Evolutionary conservation across 805 yeast genomes (phyloP), one percentile per base, ranked within the genome.

Genomic region (Lachancea cidri): DNA sequence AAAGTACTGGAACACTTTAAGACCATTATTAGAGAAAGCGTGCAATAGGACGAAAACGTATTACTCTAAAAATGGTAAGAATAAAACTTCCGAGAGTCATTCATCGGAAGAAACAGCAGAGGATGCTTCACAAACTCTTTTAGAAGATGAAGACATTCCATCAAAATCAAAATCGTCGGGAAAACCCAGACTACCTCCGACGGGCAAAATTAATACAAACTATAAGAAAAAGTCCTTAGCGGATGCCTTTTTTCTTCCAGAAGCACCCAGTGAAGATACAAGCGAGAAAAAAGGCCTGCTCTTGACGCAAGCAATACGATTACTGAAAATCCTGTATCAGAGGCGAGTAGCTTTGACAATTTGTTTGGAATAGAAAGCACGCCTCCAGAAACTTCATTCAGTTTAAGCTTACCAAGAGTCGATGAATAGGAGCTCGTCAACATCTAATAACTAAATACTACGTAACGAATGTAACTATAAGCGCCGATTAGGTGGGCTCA

Each of bases 101-200:
- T 48, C 52, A 1, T 55, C 51, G 6, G 51, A 45, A 3, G 49
- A 52, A 17, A 47, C 33, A 25, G 46, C 43, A 13, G 45, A 31
- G n/a, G 47, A 43, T 33, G 68, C 63, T 8, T 66, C 73, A n/a
- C 70, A 79, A n/a, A 62, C 66, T 3, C 59, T 84, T 9, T 64
- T 83, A 37, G 96, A 88, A 56, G 96, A 89, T 54, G 96, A 86
- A 14, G 89, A 84, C 42, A 70, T 86, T 50, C 88, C 95, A 0
- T 78, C 81, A 42, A 87, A 86, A 54, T 85, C 80, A 50, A 72
- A 89, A 42, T 53, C 58, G 13, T 80, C 81, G 46, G 72, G 73
- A 20, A 72, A 89, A 49, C 83, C 95, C 1, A 81, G 88, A 54
- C 67, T 93, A 38, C 96, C 97, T 9, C 96, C 96, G 5, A 84